Percentiles rank a stretch among this genome's conserved stretches.
phyloP scores from a whole-genome alignment of 768 basidiomycete genomes.

The Panus rudis region DNA sequence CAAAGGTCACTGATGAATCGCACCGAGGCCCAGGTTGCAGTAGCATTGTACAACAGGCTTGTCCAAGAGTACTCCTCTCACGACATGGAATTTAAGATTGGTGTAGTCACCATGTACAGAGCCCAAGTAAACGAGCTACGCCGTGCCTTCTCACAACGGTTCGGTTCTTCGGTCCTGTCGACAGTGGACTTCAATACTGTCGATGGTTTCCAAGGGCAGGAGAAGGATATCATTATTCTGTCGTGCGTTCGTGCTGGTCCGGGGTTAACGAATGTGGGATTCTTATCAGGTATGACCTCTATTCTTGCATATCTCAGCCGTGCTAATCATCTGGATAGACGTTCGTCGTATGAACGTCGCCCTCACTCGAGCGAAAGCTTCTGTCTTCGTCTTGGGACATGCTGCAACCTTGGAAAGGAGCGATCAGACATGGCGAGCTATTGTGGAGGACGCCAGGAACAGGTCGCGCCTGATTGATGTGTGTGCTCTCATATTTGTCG shows the following conservation, averaged over 20 bases:
- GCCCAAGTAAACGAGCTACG: slow-evolving; percentile 79
- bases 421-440: slow-evolving; percentile 69
- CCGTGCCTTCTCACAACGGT: slow-evolving; percentile 58
- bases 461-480: slow-evolving; percentile 63
- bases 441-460: slow-evolving; percentile 68
- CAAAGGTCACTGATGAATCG: slow-evolving; percentile 74
- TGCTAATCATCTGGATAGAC: slow-evolving; percentile 33
- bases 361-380: slow-evolving; percentile 91
- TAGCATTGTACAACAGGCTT: slow-evolving; percentile 70
- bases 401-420: slow-evolving; percentile 84
- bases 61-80: slow-evolving; percentile 50
- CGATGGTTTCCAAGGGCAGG: slow-evolving; percentile 98
- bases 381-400: slow-evolving; percentile 90
- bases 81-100: slow-evolving; percentile 50
- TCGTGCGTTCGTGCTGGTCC: slow-evolving; percentile 94
- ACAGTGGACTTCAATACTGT: slow-evolving; percentile 94
- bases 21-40: slow-evolving; percentile 67
- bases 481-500: slow-evolving; percentile 15
- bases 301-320: background rate
- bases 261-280: slow-evolving; percentile 76
- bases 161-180: slow-evolving; percentile 61
- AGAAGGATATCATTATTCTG: slow-evolving; percentile 96
- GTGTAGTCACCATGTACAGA: slow-evolving; percentile 90
- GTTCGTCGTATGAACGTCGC: slow-evolving; percentile 97
- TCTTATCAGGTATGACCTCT: slow-evolving; percentile 60